phyloP scores from a whole-genome alignment of 2,329 filamentous ascomycete species.

The Trichoderma harzianum region DNA sequence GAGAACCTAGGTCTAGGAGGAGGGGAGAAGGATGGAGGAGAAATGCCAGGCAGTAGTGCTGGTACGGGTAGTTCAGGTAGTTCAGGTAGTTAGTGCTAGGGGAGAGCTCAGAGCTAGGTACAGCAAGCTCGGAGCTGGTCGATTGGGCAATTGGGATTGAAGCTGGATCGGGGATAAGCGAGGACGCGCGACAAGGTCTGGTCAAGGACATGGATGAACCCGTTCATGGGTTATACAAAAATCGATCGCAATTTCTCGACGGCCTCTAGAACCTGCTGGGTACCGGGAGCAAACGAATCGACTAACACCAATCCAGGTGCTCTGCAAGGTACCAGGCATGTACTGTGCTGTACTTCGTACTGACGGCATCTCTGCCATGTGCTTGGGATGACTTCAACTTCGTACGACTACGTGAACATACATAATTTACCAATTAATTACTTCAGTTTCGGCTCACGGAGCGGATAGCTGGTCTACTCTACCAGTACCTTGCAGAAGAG shows the following conservation, averaged over 20 bases:
- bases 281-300: not conserved
- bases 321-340: slow-evolving; percentile 2
- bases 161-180: slow-evolving; percentile 11
- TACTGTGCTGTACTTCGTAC: not conserved
- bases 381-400: not conserved
- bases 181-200: not conserved
- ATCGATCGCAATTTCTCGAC: slow-evolving; percentile 11
- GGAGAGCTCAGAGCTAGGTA: not conserved
- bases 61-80: not conserved
- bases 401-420: not conserved
- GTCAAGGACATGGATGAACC: slow-evolving; percentile 9
- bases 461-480: not conserved
- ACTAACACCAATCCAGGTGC: not conserved
- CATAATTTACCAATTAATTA: not conserved
- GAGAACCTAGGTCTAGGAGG: not conserved
- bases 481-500: not conserved
- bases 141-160: slow-evolving; percentile 6
- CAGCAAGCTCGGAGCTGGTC: slow-evolving; percentile 5
- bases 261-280: not conserved
- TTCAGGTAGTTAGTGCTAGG: not conserved
- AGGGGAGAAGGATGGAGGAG: not conserved
- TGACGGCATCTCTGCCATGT: not conserved
- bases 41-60: not conserved
- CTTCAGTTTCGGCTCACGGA: not conserved
- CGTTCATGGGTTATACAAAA: not conserved